phyloP scores from a whole-genome alignment of 2,329 filamentous ascomycete genomes.

The Zymoseptoria passerinii region DNA sequence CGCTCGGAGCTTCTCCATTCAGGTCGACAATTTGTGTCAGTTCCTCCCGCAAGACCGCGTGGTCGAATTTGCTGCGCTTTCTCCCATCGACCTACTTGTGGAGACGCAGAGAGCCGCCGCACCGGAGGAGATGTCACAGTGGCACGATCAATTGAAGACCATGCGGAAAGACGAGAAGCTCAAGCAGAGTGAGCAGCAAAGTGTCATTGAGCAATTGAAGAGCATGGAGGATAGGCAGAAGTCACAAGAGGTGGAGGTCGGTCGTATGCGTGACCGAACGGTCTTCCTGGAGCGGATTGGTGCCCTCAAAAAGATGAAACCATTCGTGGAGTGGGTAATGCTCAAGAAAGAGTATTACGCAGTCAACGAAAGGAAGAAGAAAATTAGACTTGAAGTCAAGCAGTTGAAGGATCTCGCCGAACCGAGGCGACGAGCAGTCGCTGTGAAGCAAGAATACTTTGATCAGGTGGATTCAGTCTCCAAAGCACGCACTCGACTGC shows the following conservation, averaged over 20 bases:
- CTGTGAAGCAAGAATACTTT: conserved; percentile 61
- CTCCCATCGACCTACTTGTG: conserved; percentile 69
- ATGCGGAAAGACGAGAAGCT: conserved; percentile 62
- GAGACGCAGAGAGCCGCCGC: conserved; percentile 87
- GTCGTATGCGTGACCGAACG: conserved; percentile 68
- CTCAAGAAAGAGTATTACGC: conserved; percentile 42
- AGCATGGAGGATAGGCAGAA: conserved; percentile 65
- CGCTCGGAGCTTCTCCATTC: conserved; percentile 68
- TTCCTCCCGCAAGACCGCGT: conserved; percentile 95
- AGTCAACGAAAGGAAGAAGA: conserved; percentile 49
- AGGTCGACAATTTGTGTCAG: conserved; percentile 96
- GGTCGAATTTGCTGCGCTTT: conserved; percentile 81
- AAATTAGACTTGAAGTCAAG: conserved; percentile 49
- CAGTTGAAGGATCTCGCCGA: conserved; percentile 53
- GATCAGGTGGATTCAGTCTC: conserved; percentile 49
- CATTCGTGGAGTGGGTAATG: conserved; percentile 57
- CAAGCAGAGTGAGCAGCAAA: conserved; percentile 40
- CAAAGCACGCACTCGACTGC: conserved; percentile 44
- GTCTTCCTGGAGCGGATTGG: conserved; percentile 56
- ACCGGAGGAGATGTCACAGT: conserved; percentile 66
- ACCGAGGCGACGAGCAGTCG: conserved; percentile 62
- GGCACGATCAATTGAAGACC: conserved; percentile 66
- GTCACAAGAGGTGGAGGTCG: conserved; percentile 70
- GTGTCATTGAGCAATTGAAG: conserved; percentile 54
- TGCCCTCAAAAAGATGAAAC: conserved; percentile 56